Evolutionary conservation across 768 basidiomycete genomes (phyloP).

Genomic region (Sporobolomyces phaffii): DNA sequence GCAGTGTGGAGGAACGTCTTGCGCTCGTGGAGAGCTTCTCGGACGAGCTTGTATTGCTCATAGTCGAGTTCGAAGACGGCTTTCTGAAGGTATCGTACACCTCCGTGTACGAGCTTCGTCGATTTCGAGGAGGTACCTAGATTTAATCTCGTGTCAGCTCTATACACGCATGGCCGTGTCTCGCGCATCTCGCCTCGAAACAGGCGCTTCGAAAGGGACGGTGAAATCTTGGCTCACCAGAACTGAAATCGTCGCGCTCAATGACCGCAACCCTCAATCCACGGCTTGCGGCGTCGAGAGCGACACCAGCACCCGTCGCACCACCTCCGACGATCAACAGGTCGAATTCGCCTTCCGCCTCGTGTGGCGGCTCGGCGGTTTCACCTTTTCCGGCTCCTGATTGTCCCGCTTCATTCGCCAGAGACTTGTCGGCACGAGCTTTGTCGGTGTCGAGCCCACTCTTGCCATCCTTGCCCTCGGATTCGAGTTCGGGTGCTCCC

Average conservation of each 20-base stretch:
- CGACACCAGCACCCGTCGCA: constrained; percentile 93
- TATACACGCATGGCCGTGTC: too few relatives aligned
- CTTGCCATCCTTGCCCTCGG: constrained; percentile 21
- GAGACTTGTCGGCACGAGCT: constrained; percentile 1
- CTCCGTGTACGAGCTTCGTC: constrained; percentile 96
- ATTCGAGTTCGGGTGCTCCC: constrained; percentile 6
- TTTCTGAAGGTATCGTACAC: constrained; percentile 95
- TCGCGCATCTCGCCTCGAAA: too few relatives aligned
- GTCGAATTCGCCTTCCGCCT: constrained; percentile 54
- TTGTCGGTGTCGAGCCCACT: neutral
- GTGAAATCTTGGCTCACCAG: constrained; percentile 54
- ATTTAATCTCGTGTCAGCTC: too few relatives aligned
- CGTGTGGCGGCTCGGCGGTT: neutral
- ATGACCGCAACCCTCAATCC: constrained; percentile 89
- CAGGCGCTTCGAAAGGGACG: neutral
- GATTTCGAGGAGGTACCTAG: constrained; percentile 91
- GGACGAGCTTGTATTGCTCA: constrained; percentile 90
- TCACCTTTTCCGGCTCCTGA: constrained; percentile 1
- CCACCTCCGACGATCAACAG: constrained; percentile 84
- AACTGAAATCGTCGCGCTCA: constrained; percentile 83
- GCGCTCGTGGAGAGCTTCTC: constrained; percentile 89
- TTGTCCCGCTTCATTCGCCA: neutral
- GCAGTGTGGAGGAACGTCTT: constrained; percentile 91
- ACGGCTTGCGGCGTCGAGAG: constrained; percentile 84
- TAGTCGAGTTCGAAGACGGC: constrained; percentile 92